Conservation (phyloP, 352 stramenopile genomes). For the Thraustochytrium sp. region DNA sequence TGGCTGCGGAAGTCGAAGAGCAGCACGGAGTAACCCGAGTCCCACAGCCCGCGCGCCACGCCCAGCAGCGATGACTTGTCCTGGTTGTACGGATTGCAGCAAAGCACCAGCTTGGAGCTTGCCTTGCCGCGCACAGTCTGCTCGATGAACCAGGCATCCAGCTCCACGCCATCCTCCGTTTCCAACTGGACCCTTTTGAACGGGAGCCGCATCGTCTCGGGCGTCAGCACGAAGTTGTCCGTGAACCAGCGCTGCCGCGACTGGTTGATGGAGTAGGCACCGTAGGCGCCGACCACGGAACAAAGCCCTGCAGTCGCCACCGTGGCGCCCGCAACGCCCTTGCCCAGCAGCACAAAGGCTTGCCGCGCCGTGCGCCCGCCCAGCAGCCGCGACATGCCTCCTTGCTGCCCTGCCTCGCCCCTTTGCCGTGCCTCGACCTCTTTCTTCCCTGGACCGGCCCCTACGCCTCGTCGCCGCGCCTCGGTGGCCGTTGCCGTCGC, state of each 20-base stretch:
- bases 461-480: too few species aligned
- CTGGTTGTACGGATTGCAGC: constrained; percentile 34
- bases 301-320: background rate
- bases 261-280: constrained; percentile 35
- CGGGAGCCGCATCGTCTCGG: constrained; percentile 28
- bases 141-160: constrained; percentile 34
- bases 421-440: too few species aligned
- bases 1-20: constrained; percentile 29
- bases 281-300: background rate
- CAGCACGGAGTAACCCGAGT: constrained; percentile 23
- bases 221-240: constrained; percentile 40
- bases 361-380: background rate
- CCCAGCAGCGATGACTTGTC: constrained; percentile 35
- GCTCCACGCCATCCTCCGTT: constrained; percentile 9
- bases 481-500: too few species aligned
- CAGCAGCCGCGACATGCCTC: too few species aligned
- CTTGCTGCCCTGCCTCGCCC: too few species aligned
- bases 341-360: constrained; percentile 1
- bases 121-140: constrained; percentile 26
- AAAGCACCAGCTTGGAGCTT: constrained; percentile 1
- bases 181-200: constrained; percentile 24
- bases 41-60: constrained; percentile 28
- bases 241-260: constrained; percentile 29
- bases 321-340: background rate
- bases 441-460: too few species aligned